phyloP scores from a whole-genome alignment of 2,329 filamentous ascomycete genomes.

The Rhynchosporium graminicola region DNA sequence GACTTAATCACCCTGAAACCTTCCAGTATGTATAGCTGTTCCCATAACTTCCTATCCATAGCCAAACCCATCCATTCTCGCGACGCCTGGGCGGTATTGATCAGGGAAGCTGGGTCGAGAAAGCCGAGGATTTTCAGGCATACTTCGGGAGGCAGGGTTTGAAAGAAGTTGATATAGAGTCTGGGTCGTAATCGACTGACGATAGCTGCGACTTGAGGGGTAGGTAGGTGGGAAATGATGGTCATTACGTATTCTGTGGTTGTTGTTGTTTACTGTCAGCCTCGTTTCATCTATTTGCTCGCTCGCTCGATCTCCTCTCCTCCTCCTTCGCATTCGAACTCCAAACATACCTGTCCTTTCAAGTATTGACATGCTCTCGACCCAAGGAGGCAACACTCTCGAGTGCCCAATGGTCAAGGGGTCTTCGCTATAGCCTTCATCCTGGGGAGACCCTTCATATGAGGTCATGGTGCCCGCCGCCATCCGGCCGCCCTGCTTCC shows the following conservation, averaged over 20 bases:
- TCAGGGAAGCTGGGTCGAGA: constrained; percentile 76
- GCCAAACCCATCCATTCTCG: constrained; percentile 80
- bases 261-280: constrained; percentile 24
- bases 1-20: constrained; percentile 75
- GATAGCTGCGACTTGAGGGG: constrained; percentile 75
- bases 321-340: not conserved
- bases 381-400: constrained; percentile 31
- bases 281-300: not conserved
- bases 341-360: constrained; percentile 36
- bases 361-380: constrained; percentile 30
- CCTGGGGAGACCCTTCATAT: constrained; percentile 36
- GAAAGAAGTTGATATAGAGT: constrained; percentile 89
- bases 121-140: constrained; percentile 87
- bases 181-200: constrained; percentile 79
- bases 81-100: constrained; percentile 77
- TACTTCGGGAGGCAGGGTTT: constrained; percentile 84
- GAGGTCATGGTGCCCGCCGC: constrained; percentile 26
- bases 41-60: constrained; percentile 84
- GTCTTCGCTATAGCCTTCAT: constrained; percentile 42
- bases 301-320: no score
- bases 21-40: constrained; percentile 76
- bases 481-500: no score
- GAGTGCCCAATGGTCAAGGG: constrained; percentile 35
- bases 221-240: constrained; percentile 76
- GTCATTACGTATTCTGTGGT: constrained; percentile 74